Percentiles rank a stretch among this genome's conserved stretches.
Evolutionary conservation across 2,329 filamentous ascomycete genomes (phyloP).

Genomic region (Phialemonium atrogriseum): DNA sequence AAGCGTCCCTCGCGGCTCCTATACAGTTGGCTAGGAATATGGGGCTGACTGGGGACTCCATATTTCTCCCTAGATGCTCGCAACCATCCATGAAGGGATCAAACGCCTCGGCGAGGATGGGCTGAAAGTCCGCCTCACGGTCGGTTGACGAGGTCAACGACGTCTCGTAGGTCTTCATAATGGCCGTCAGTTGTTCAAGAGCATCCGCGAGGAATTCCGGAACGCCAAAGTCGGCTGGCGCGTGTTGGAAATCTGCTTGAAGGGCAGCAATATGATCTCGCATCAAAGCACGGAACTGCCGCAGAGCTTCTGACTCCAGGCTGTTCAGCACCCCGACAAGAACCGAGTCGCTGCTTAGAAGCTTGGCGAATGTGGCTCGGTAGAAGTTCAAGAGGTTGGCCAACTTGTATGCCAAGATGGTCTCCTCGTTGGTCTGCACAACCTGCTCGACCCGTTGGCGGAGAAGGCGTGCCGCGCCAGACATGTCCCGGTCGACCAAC

Average conservation of each 20-base stretch:
- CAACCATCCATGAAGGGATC: conserved; percentile 80
- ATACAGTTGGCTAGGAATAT: conserved; percentile 71
- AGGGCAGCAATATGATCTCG: conserved; percentile 70
- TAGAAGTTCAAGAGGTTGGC: conserved; percentile 89
- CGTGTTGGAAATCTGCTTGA: conserved; percentile 62
- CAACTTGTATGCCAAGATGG: conserved; percentile 80
- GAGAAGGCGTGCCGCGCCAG: conserved; percentile 74
- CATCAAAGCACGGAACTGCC: conserved; percentile 75
- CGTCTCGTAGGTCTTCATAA: conserved; percentile 82
- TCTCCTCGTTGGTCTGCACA: conserved; percentile 86
- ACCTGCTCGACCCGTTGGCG: conserved; percentile 86
- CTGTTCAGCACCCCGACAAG: conserved; percentile 60
- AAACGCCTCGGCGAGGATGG: conserved; percentile 68
- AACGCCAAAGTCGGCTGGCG: conserved; percentile 64
- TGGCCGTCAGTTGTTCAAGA: conserved; percentile 64
- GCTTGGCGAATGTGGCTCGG: conserved; percentile 70
- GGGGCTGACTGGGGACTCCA: conserved; percentile 51
- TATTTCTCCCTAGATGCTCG: conserved; percentile 54
- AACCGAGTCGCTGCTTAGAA: conserved; percentile 61
- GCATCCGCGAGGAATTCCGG: conserved; percentile 77
- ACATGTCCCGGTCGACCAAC: conserved; percentile 78
- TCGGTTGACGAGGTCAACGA: conserved; percentile 57
- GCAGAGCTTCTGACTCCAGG: conserved; percentile 68
- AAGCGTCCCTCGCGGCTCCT: conserved; percentile 44
- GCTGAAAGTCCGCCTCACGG: conserved; percentile 61